Evolutionary conservation across 2,329 filamentous ascomycete species (phyloP).

Genomic region (Fusarium palustre): DNA sequence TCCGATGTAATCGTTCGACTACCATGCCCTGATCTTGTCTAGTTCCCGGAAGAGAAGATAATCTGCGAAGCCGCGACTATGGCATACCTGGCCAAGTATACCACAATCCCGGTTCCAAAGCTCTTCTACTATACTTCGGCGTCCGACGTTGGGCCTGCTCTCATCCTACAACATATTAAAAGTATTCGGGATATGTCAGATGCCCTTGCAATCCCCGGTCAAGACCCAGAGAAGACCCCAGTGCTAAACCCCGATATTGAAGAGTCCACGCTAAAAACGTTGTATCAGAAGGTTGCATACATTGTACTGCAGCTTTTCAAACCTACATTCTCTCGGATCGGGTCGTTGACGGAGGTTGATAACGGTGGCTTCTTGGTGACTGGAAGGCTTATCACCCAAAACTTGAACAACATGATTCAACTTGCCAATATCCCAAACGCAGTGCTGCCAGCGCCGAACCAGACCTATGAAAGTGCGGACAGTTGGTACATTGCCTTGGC

Average conservation of each 20-base stretch:
- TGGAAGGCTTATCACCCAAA: fast-evolving
- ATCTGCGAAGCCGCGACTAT: background rate
- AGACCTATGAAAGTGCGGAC: fast-evolving
- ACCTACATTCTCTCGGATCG: background rate
- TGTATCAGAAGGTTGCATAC: background rate
- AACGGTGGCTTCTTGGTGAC: background rate
- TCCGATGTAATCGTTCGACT: background rate
- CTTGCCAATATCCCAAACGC: background rate
- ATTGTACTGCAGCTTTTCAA: background rate
- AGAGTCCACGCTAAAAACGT: fast-evolving
- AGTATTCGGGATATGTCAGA: background rate
- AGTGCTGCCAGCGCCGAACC: fast-evolving
- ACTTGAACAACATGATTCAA: background rate
- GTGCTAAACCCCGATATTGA: background rate
- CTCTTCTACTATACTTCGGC: background rate
- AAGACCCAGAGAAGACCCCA: background rate
- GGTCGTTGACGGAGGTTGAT: background rate
- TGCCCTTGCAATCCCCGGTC: background rate
- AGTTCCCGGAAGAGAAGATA: background rate
- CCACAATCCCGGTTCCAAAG: background rate
- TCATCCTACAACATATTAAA: background rate
- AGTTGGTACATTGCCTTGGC: background rate
- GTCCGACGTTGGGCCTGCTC: fast-evolving
- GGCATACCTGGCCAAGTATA: fast-evolving
- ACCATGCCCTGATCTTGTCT: background rate